Base-by-base conservation (phyloP, 441 rosid genomes). In the Gossypium laxum region DNA sequence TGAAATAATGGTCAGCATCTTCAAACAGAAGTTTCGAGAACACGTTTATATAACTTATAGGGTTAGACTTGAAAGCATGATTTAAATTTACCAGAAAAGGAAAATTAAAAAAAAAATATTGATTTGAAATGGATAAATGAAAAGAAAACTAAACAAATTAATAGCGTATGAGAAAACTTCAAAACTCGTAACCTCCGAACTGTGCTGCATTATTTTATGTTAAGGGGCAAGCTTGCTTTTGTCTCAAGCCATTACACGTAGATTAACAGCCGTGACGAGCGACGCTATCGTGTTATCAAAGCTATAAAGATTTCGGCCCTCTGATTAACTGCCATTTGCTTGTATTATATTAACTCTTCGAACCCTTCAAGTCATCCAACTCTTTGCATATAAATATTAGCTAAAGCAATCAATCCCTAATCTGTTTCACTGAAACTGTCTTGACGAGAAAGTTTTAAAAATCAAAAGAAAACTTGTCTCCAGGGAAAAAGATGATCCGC, bases 251-350 rank as follows among this genome's bases (percentile, higher is more conserved):
- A 69, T 74, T 28, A 74, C 87, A 82, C 87, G 87, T 66, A 67
- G 74, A 70, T 57, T 48, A 74, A 61, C 76, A 41, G 45, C 83
- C 89, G 89, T 83, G 90, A 55, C 68, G 68, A 54, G 67, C 60
- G 75, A 82, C 74, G 79, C 71, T 81, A 75, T 77, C 92, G 87
- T 85, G 86, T 72, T 70, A 72, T 57, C 12, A 55, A 85, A 84
- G 93, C 75, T 77, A 84, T 41, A 64, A 48, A 15, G 6, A 48
- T 28, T 45, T 32, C 64, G 54, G 74, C 50, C 50, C 30, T 19
- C 17, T 69, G 76, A 56, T 64, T 72, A 75, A 22, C 48, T 65
- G 76, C 70, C 45, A 4, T 71, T 72, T 43, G 1, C 65, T 41
- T 18, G 19, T 8, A 22, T 18, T 30, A 10, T 47, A 5, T 54